Conservation (phyloP, 2,329 filamentous ascomycete species). For the Cyanodermella asteris region DNA sequence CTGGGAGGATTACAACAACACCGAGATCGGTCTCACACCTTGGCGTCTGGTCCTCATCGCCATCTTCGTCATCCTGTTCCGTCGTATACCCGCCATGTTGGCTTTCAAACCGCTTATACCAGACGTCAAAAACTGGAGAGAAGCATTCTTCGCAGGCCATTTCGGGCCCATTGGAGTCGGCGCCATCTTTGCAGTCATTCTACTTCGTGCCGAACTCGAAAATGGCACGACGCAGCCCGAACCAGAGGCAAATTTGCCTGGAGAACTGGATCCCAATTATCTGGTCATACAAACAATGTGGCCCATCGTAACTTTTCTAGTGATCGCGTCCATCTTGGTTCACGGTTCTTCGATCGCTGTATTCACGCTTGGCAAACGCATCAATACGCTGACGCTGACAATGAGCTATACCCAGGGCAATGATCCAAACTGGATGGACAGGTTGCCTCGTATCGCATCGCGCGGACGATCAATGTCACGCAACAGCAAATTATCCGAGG, state of each 20-base stretch:
- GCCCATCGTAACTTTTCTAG: conserved; percentile 87
- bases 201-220: conserved; percentile 82
- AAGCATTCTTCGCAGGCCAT: conserved; percentile 88
- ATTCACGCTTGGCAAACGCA: conserved; percentile 90
- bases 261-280: conserved; percentile 32
- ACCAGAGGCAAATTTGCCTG: conserved; percentile 41
- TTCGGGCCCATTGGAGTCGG: conserved; percentile 96
- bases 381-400: conserved; percentile 86
- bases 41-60: conserved; percentile 89
- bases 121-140: conserved; percentile 94
- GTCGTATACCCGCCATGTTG: conserved; percentile 89
- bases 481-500: conserved; percentile 29
- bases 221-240: conserved; percentile 50
- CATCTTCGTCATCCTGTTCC: conserved; percentile 85
- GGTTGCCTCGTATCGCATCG: conserved; percentile 63
- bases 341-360: conserved; percentile 97
- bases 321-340: conserved; percentile 82
- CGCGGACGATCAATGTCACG: conserved; percentile 68
- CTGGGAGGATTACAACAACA: conserved; percentile 74
- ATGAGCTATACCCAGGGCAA: conserved; percentile 87
- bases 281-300: conserved; percentile 69
- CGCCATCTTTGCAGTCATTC: conserved; percentile 82
- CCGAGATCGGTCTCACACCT: conserved; percentile 49
- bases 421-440: conserved; percentile 87
- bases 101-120: conserved; percentile 77